Conservation (phyloP, 2,329 filamentous ascomycete species). For the Sphaerulina populicola region DNA sequence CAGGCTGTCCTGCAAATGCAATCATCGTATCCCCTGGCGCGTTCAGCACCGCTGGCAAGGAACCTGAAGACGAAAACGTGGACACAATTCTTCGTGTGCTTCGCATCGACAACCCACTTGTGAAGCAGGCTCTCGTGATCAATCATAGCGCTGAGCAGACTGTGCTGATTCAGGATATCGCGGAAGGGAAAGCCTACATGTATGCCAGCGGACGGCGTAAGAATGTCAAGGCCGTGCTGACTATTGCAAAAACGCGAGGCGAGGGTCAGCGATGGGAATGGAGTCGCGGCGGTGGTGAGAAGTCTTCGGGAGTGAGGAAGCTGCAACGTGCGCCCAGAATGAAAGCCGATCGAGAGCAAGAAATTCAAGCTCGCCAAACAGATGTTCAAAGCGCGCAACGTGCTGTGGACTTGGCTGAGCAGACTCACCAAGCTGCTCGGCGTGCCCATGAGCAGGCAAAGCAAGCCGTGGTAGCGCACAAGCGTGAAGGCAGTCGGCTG, state of each 20-base stretch:
- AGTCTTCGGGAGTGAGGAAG: conserved; percentile 46
- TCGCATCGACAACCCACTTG: conserved; percentile 67
- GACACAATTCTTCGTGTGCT: conserved; percentile 74
- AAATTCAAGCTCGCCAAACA: conserved; percentile 37
- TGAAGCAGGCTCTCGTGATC: conserved; percentile 77
- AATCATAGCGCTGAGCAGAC: conserved; percentile 74
- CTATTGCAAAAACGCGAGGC: conserved; percentile 49
- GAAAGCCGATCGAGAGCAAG: conserved; percentile 28
- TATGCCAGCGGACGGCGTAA: conserved; percentile 43
- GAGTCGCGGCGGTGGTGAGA: conserved; percentile 42
- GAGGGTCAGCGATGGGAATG: conserved; percentile 52
- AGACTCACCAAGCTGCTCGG: conserved; percentile 42
- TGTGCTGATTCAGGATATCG: conserved; percentile 62
- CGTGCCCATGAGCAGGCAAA: conserved; percentile 45
- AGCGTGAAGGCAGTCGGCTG: conserved; percentile 42
- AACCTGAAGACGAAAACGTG: conserved; percentile 59
- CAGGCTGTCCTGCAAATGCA: conserved; percentile 54
- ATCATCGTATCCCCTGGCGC: conserved; percentile 53
- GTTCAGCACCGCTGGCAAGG: conserved; percentile 56
- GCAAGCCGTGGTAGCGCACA: conserved; percentile 45
- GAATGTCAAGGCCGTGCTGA: conserved; percentile 67
- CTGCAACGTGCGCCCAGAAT: conserved; percentile 54
- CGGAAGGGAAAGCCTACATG: conserved; percentile 62
- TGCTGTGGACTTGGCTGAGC: conserved; percentile 48
- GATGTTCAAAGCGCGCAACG: conserved; percentile 29